These are phyloP conservation scores for Diospyros lotus DNA, from an alignment of 148 eudicot species.

Conservation along the genomic window DNA sequence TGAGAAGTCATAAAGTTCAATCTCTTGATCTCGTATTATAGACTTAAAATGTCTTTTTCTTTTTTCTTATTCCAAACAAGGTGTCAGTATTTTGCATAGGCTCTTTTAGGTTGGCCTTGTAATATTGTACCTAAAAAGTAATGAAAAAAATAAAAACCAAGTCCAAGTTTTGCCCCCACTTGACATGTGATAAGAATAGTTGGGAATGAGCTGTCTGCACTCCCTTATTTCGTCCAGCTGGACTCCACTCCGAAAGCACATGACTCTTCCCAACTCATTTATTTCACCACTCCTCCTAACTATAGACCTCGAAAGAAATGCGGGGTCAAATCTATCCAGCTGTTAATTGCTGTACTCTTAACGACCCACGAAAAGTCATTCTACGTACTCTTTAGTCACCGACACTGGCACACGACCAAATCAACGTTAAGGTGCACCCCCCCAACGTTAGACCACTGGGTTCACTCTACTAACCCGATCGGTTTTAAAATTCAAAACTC, in stretches of 20 bases:
- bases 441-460: too few relatives aligned
- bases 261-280: neutral
- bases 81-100: too few relatives aligned
- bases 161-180: neutral
- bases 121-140: too few relatives aligned
- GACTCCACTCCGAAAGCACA: neutral
- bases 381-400: neutral
- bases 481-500: too few relatives aligned
- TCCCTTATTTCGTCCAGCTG: neutral
- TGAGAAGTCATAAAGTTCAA: too few relatives aligned
- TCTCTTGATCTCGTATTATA: too few relatives aligned
- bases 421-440: too few relatives aligned
- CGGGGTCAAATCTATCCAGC: neutral
- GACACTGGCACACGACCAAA: neutral
- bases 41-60: too few relatives aligned
- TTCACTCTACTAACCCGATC: too few relatives aligned
- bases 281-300: neutral
- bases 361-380: neutral
- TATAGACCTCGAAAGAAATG: neutral
- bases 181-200: neutral
- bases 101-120: too few relatives aligned
- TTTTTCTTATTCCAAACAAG: too few relatives aligned
- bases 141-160: too few relatives aligned
- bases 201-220: neutral
- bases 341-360: neutral